Evolutionary conservation across 169 alveolate species (phyloP).

Genomic region (Eimeria necatrix): DNA sequence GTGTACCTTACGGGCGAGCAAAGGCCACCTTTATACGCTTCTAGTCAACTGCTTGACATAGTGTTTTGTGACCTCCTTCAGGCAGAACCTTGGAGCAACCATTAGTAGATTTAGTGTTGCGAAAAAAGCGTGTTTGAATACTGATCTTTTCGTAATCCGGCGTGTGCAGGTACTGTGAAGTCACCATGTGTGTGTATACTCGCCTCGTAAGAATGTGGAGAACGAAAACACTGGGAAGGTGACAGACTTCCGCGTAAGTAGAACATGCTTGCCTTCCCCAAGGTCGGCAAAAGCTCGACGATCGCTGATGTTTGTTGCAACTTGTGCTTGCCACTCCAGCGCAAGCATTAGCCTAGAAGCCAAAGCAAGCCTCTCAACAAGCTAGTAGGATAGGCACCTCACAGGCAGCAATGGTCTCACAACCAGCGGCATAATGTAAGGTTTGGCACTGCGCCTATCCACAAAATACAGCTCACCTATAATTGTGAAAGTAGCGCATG

Average conservation of each 20-base stretch:
- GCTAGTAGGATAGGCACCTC: no score
- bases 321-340: constrained; percentile 82
- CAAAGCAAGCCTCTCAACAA: not conserved
- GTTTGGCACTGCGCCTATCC: no score
- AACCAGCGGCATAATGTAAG: no score
- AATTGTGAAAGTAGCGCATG: constrained; percentile 76
- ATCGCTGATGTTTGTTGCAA: constrained; percentile 77
- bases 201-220: constrained; percentile 72
- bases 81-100: no score
- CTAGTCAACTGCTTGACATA: no score
- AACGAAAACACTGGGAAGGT: constrained; percentile 77
- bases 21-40: no score
- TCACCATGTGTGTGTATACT: not conserved
- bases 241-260: constrained; percentile 76
- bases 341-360: constrained; percentile 80
- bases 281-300: constrained; percentile 77
- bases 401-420: no score
- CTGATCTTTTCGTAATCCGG: no score
- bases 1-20: no score
- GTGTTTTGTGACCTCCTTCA: no score
- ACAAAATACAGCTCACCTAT: constrained; percentile 38
- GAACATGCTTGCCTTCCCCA: constrained; percentile 78
- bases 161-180: not conserved
- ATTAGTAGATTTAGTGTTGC: no score
- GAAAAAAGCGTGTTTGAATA: no score